A percentile compares a stretch with the other conserved stretches of the same genome.
Evolutionary conservation across 257 asterid species (phyloP).

Genomic region (Marsdenia floribunda): DNA sequence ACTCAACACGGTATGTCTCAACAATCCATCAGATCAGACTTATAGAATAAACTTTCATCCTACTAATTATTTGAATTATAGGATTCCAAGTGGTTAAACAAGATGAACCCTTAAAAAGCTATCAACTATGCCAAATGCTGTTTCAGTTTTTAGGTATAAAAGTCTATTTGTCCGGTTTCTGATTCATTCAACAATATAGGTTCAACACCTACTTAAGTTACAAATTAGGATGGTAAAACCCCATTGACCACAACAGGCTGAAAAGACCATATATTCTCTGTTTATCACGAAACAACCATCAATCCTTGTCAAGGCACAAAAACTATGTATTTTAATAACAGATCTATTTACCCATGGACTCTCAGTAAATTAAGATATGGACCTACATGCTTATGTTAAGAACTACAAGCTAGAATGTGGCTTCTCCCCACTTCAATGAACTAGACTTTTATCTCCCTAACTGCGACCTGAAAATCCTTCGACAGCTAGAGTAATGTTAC

Average conservation of each 20-base stretch:
- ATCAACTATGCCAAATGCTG: no score
- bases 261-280: not conserved
- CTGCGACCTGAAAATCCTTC: not conserved
- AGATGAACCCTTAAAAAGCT: not conserved
- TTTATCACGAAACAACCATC: not conserved
- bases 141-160: not conserved
- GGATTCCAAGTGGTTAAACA: not conserved
- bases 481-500: not conserved
- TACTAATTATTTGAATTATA: not conserved
- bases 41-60: not conserved
- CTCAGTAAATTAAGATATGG: not conserved
- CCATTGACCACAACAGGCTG: not conserved
- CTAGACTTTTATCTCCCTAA: not conserved
- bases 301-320: not conserved
- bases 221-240: not conserved
- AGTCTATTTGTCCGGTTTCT: not conserved
- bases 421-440: not conserved
- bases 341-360: not conserved
- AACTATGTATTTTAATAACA: not conserved
- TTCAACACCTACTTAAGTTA: not conserved
- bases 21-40: not conserved
- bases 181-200: not conserved
- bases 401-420: no score
- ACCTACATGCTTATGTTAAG: not conserved
- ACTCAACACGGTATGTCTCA: not conserved